Evolutionary conservation across 2,329 filamentous ascomycete genomes (phyloP).

Genomic region (Paecilomyces dactylethromorphus): DNA sequence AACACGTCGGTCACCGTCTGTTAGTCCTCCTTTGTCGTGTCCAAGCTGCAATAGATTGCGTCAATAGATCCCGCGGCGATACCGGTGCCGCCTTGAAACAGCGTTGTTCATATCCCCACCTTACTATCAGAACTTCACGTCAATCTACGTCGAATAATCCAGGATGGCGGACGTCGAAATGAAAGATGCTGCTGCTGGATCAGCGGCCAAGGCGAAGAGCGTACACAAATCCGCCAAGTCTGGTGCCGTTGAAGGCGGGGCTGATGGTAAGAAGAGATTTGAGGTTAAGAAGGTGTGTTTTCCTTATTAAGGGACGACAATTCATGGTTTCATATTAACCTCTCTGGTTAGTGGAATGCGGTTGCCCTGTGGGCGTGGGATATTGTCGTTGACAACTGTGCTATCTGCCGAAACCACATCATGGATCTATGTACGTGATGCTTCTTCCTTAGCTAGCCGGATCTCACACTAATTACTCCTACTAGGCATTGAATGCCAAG

Average conservation of each 20-base stretch:
- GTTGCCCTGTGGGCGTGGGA: constrained; percentile 99
- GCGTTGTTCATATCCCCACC: neutral
- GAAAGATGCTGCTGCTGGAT: constrained; percentile 67
- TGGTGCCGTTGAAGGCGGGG: constrained; percentile 41
- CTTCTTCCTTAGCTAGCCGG: neutral
- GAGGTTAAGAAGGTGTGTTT: constrained; percentile 89
- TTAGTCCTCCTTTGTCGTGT: neutral
- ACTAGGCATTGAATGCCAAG: constrained; percentile 91
- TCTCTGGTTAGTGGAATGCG: constrained; percentile 77
- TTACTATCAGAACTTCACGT: neutral
- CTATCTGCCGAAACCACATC: constrained; percentile 98
- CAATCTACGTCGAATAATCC: constrained; percentile 5
- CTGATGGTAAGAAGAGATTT: constrained; percentile 83
- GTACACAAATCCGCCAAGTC: constrained; percentile 51
- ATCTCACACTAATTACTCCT: neutral
- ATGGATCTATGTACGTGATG: constrained; percentile 83
- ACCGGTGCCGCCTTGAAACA: neutral
- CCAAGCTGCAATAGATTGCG: neutral
- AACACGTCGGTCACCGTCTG: neutral
- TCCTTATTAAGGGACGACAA: neutral
- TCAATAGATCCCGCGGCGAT: neutral
- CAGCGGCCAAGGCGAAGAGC: constrained; percentile 47
- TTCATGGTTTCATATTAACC: constrained; percentile 6
- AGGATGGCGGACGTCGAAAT: constrained; percentile 94
- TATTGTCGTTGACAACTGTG: constrained; percentile 98